These are phyloP conservation scores for Globisporangium echinulatum DNA, from an alignment of 352 stramenopile genomes.

Conservation along the genomic window DNA sequence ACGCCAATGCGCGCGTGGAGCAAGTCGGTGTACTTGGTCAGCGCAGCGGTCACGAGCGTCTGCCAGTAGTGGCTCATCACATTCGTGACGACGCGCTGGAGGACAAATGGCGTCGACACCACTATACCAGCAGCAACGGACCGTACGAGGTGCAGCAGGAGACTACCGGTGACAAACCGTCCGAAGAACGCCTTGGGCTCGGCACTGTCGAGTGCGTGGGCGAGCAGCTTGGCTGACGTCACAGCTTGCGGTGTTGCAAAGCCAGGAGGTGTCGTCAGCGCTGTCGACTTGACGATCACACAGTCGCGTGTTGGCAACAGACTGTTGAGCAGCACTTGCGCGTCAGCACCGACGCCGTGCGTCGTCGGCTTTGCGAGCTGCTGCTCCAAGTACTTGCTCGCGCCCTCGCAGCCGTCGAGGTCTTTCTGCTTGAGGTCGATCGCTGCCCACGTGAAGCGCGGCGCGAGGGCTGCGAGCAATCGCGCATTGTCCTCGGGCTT, in stretches of 20 bases:
- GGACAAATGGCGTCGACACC: constrained; percentile 25
- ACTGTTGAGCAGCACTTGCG: constrained; percentile 39
- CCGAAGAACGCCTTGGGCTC: constrained; percentile 64
- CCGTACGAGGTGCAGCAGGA: constrained; percentile 44
- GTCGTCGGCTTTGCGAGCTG: constrained; percentile 35
- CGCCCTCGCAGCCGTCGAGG: constrained; percentile 59
- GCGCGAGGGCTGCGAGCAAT: constrained; percentile 47
- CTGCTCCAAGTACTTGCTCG: constrained; percentile 63
- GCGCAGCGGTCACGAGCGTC: constrained; percentile 41
- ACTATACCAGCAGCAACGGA: constrained; percentile 38
- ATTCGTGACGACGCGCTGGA: constrained; percentile 56
- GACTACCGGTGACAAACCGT: constrained; percentile 41
- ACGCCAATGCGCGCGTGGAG: constrained; percentile 50
- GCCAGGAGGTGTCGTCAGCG: constrained; percentile 25
- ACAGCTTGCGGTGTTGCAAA: constrained; percentile 27
- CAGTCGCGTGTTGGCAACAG: constrained; percentile 42
- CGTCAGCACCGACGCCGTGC: constrained; percentile 32
- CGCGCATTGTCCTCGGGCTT: constrained; percentile 25
- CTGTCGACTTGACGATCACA: constrained; percentile 51
- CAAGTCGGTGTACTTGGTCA: constrained; percentile 51
- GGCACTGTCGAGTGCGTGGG: constrained; percentile 38
- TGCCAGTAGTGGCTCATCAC: constrained; percentile 61
- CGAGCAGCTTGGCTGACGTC: constrained; percentile 52
- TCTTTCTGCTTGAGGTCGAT: constrained; percentile 78
- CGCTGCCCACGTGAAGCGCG: constrained; percentile 56